A percentile compares a stretch with the other conserved stretches of the same genome.
Conservation (phyloP, 1,284 basidiomycete species). For the Stereum hirsutum region DNA sequence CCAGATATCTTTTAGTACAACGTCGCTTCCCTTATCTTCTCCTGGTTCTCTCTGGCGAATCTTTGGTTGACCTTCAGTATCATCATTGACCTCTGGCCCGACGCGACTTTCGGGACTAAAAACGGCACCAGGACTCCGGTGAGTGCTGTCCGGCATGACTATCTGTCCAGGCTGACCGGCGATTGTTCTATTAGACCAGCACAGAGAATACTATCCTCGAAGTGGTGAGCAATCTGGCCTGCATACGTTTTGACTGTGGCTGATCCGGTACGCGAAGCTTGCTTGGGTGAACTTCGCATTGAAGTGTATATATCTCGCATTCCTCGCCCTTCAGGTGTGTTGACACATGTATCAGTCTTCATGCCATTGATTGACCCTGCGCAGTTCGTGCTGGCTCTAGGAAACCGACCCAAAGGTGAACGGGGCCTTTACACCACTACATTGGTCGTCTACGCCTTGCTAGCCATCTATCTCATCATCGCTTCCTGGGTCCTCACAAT, state of each 20-base stretch:
- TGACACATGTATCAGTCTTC: no score
- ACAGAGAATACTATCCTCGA: no score
- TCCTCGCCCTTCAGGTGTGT: constrained; percentile 64
- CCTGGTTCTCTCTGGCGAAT: constrained; percentile 91
- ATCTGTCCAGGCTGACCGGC: no score
- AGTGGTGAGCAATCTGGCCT: no score
- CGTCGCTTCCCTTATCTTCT: constrained; percentile 73
- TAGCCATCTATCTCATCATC: constrained; percentile 74
- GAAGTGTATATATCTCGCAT: constrained; percentile 85
- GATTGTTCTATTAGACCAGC: no score
- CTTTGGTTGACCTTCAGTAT: constrained; percentile 95
- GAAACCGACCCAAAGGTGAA: constrained; percentile 95
- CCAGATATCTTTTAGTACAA: constrained; percentile 63
- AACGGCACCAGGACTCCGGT: no score
- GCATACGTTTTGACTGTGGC: no score
- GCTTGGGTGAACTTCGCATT: constrained; percentile 82
- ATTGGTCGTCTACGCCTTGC: constrained; percentile 67
- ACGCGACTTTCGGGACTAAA: constrained; percentile 56
- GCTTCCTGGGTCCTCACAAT: constrained; percentile 82
- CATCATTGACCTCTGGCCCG: constrained; percentile 84
- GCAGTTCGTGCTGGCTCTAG: constrained; percentile 91
- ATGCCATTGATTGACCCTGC: no score
- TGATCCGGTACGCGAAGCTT: no score
- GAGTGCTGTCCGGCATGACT: constrained; percentile 7
- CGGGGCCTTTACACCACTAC: background rate